Conservation (phyloP, 805 yeast genomes). For the Candida bentonensis region DNA sequence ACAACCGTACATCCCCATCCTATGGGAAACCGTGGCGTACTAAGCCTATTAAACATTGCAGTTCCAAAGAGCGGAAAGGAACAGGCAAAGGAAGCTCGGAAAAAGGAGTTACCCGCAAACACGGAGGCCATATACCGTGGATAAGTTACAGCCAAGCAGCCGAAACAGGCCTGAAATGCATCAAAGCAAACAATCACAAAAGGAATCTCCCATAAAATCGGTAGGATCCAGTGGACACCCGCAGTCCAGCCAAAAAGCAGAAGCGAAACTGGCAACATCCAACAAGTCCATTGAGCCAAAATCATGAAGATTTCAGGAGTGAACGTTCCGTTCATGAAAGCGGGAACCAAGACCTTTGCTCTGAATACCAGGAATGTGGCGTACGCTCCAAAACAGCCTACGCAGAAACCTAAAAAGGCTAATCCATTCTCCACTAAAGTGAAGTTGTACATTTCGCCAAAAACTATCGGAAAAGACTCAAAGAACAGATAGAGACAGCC, state of each 20-base stretch:
- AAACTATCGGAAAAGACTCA: slow-evolving; percentile 50
- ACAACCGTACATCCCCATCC: slow-evolving; percentile 44
- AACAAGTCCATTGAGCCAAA: not conserved
- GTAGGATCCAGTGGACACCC: slow-evolving; percentile 33
- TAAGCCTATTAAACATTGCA: slow-evolving; percentile 35
- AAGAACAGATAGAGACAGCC: slow-evolving; percentile 42
- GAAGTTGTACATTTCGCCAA: slow-evolving; percentile 30
- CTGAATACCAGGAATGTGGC: not conserved
- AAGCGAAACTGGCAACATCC: not conserved
- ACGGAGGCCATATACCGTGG: slow-evolving; percentile 38
- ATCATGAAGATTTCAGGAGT: not conserved
- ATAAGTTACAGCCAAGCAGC: slow-evolving; percentile 34
- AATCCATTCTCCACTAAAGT: slow-evolving; percentile 33
- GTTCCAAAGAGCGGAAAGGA: slow-evolving; percentile 52
- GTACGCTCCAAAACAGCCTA: slow-evolving; percentile 31
- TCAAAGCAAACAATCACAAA: slow-evolving; percentile 28
- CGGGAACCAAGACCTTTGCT: not conserved
- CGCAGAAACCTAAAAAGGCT: slow-evolving; percentile 31
- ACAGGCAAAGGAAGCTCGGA: slow-evolving; percentile 38
- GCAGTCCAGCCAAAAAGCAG: not conserved
- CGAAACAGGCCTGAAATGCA: slow-evolving; percentile 36
- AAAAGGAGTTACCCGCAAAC: slow-evolving; percentile 40
- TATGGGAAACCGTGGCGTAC: slow-evolving; percentile 34
- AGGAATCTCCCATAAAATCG: slow-evolving; percentile 29
- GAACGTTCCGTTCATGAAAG: not conserved